Evolutionary conservation across 192 early-diverging fungal genomes (phyloP), one percentile per base, ranked within the genome.

Genomic region (Helicostylum pulchrum): DNA sequence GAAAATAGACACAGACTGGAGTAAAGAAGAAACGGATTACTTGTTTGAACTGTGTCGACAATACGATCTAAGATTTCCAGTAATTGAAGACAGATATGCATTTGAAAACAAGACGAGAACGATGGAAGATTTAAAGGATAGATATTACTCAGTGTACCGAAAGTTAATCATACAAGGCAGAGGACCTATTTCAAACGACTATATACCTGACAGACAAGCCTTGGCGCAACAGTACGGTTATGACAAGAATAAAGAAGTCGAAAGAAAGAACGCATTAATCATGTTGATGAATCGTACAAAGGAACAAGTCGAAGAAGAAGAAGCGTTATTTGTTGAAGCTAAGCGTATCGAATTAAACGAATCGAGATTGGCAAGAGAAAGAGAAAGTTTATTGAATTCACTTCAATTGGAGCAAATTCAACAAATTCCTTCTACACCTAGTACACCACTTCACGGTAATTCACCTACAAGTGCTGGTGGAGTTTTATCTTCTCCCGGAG

Each of bases 301-400:
- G 21, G 94, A 93, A 45, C 84, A 92, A 71, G 87, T 92, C 14
- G 82, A 89, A 69, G 93, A 97, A 65, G 95, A 97, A 61, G 92
- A 93, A 67, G 74, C 83, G 9, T 74, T 97, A 9, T 83, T 87
- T n/a, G 49, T 85, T 53, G 92, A 95, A 70, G 85, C 89, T 9
- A 81, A 88, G 12, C 83, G 89, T 44, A 86, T 94, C 14, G 92
- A 97, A 64, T 82, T 83, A 32, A 91, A 92, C 58, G 92, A 94
- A 72, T 81, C 82, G 32, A 79, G 86, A 53, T 80, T 92, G 52
- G 77, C 85, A 2, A 82, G 81, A 30, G 92, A 97, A 66, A 89
- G 95, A 26, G 92, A 95, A 61, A 77, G 78, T 53, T 64, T 97
- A 64, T 75, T 92, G 26, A 84, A 85, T 39, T 74, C 89, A 21